Percentiles rank a stretch among this genome's conserved stretches.
phyloP scores from a whole-genome alignment of 352 stramenopile genomes.

The Phytophthora hybrid region DNA sequence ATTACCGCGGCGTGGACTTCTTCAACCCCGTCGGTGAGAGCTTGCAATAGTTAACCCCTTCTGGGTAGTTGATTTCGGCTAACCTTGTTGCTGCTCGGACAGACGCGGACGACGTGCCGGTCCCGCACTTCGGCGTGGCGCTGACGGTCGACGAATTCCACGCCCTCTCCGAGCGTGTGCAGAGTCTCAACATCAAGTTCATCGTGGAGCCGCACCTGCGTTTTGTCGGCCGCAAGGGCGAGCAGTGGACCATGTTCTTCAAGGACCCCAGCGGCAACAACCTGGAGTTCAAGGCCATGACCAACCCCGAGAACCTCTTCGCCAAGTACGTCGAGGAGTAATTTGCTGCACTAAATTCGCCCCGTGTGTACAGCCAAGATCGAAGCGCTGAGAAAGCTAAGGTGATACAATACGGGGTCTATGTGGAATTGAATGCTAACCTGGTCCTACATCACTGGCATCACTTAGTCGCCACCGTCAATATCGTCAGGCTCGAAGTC shows the following conservation, averaged over 20 bases:
- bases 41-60: background rate
- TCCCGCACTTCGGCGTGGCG: slow-evolving; percentile 96
- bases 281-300: slow-evolving; percentile 99
- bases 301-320: slow-evolving; percentile 96
- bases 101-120: slow-evolving; percentile 97
- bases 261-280: slow-evolving; percentile 98
- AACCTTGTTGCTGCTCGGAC: background rate
- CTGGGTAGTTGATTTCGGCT: background rate
- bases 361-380: background rate
- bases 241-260: slow-evolving; percentile 99
- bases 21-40: slow-evolving; percentile 94
- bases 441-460: slow-evolving; percentile 3
- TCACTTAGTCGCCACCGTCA: slow-evolving; percentile 54
- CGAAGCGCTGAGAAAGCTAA: background rate
- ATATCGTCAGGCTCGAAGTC: slow-evolving; percentile 65
- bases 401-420: slow-evolving; percentile 31
- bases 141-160: slow-evolving; percentile 95
- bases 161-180: slow-evolving; percentile 84
- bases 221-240: slow-evolving; percentile 94
- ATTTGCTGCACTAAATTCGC: slow-evolving; percentile 3
- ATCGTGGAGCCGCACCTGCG: slow-evolving; percentile 96
- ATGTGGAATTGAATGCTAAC: slow-evolving; percentile 30
- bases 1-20: slow-evolving; percentile 95
- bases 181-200: slow-evolving; percentile 87
- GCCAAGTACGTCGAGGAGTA: slow-evolving; percentile 95